Percentiles rank a stretch among this genome's conserved stretches.
Evolutionary conservation across 805 yeast species (phyloP).

Genomic region (Candida insectorum): DNA sequence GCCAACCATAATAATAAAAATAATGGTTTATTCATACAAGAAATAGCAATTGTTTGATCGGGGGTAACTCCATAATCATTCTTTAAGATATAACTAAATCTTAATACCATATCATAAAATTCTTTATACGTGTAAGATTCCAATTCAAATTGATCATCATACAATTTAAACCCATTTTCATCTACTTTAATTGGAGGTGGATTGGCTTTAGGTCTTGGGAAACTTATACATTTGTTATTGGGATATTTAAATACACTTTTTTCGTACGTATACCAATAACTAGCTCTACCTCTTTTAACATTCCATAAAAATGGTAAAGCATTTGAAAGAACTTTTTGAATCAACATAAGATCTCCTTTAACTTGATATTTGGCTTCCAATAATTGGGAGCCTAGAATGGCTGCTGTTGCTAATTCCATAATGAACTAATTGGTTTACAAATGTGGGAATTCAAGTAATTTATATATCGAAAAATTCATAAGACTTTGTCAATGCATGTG

Average conservation of each 20-base stretch:
- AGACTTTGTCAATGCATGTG: too few relatives aligned
- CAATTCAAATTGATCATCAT: slow-evolving; percentile 54
- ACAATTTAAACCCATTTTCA: slow-evolving; percentile 36
- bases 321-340: slow-evolving; percentile 39
- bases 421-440: too few relatives aligned
- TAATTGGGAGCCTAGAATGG: slow-evolving; percentile 41
- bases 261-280: slow-evolving; percentile 72
- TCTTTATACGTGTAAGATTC: slow-evolving; percentile 69
- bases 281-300: slow-evolving; percentile 41
- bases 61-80: slow-evolving; percentile 60
- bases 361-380: slow-evolving; percentile 46
- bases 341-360: slow-evolving; percentile 52
- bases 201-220: slow-evolving; percentile 45
- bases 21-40: slow-evolving; percentile 79
- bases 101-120: slow-evolving; percentile 60
- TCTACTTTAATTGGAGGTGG: slow-evolving; percentile 22
- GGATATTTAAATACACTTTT: slow-evolving; percentile 47
- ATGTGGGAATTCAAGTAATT: too few relatives aligned
- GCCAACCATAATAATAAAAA: slow-evolving; percentile 81
- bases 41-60: slow-evolving; percentile 70
- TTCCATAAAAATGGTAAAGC: slow-evolving; percentile 41
- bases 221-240: slow-evolving; percentile 58
- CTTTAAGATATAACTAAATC: slow-evolving; percentile 62
- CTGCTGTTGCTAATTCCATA: slow-evolving; percentile 40
- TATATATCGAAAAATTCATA: too few relatives aligned